Percentiles rank a stretch among this genome's conserved stretches.
Evolutionary conservation across 2,329 filamentous ascomycete species (phyloP).

Genomic region (Aureobasidium pullulans): DNA sequence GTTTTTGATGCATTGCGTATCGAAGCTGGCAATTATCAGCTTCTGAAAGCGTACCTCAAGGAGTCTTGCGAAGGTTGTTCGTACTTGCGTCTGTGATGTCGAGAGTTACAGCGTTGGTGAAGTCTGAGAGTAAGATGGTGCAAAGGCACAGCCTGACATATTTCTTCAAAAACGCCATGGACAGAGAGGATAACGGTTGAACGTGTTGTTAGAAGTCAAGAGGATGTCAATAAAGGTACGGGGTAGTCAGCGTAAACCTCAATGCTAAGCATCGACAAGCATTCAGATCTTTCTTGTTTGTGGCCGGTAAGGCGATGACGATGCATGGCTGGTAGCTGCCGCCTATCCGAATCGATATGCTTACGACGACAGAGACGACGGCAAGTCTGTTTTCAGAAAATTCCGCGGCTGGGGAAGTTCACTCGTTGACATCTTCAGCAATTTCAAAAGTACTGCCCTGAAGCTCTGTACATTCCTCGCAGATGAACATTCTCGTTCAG

Average conservation of each 20-base stretch:
- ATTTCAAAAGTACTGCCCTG: too few species aligned
- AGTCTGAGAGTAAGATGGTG: not conserved
- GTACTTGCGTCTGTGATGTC: constrained; percentile 1
- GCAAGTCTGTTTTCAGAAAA: not conserved
- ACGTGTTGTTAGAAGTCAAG: not conserved
- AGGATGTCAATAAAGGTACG: not conserved
- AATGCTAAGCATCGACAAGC: constrained; percentile 1
- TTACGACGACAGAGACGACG: not conserved
- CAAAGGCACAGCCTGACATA: not conserved
- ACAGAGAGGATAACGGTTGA: not conserved
- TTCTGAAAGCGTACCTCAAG: not conserved
- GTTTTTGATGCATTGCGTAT: constrained; percentile 27
- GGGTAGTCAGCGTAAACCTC: not conserved
- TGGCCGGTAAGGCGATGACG: not conserved
- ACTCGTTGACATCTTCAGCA: too few species aligned
- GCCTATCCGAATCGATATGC: not conserved
- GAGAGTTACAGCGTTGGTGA: not conserved
- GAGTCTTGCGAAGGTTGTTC: not conserved
- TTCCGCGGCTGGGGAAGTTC: too few species aligned
- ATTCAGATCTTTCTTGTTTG: not conserved
- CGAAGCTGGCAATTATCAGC: constrained; percentile 19
- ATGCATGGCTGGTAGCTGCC: not conserved
- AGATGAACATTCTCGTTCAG: too few species aligned
- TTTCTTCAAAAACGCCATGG: not conserved
- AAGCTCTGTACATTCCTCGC: too few species aligned